These are phyloP conservation scores for Tuber melanosporum DNA, from an alignment of 495 filamentous ascomycete genomes.

Conservation along the genomic window DNA sequence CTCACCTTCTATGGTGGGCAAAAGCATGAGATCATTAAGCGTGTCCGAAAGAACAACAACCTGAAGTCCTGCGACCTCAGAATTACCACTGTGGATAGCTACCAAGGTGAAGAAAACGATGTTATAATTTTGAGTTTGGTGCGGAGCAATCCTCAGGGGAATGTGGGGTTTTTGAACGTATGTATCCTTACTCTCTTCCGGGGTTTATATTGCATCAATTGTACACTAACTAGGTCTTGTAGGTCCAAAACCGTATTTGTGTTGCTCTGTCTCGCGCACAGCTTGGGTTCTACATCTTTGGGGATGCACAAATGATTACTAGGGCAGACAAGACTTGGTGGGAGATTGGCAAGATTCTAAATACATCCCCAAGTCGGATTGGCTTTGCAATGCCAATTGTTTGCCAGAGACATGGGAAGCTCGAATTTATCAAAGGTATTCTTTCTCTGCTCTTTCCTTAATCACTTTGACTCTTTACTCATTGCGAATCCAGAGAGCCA, in stretches of 20 bases:
- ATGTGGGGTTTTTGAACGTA: conserved; percentile 40
- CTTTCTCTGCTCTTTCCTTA: conserved; percentile 45
- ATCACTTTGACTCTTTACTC: conserved; percentile 33
- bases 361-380: conserved; percentile 32
- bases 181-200: conserved; percentile 10
- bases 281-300: conserved; percentile 80
- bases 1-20: conserved; percentile 92
- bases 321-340: conserved; percentile 43
- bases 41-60: conserved; percentile 50
- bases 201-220: conserved; percentile 11
- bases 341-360: conserved; percentile 37
- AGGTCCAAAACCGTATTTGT: conserved; percentile 69
- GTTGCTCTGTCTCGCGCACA: conserved; percentile 86
- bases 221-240: conserved; percentile 56
- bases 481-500: conserved; percentile 49
- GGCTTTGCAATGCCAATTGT: conserved; percentile 44
- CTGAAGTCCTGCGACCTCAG: conserved; percentile 53
- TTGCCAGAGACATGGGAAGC: conserved; percentile 43
- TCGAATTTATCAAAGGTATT: conserved; percentile 45
- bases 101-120: conserved; percentile 92
- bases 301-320: conserved; percentile 58
- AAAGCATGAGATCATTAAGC: conserved; percentile 55
- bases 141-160: conserved; percentile 53
- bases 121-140: conserved; percentile 79
- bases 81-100: conserved; percentile 81